These are phyloP conservation scores for Aspergillus persii DNA, from an alignment of 2,329 filamentous ascomycete genomes.

Conservation along the genomic window DNA sequence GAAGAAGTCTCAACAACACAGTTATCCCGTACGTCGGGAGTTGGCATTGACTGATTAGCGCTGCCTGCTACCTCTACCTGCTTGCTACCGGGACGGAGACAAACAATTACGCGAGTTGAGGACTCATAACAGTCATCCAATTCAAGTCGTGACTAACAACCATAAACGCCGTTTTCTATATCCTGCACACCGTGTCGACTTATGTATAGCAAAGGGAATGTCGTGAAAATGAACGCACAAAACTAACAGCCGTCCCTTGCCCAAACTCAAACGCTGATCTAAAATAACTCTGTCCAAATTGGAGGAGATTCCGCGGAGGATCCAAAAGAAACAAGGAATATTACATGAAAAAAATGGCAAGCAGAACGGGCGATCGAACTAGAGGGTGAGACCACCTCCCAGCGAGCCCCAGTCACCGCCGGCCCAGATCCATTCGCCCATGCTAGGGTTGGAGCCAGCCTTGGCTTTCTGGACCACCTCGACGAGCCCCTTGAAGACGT, in stretches of 20 bases:
- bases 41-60: not conserved
- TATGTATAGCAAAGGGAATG: slow-evolving; percentile 4
- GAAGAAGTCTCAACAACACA: too few species aligned
- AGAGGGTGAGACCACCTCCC: slow-evolving; percentile 39
- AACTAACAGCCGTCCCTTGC: not conserved
- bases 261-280: slow-evolving; percentile 5
- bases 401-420: slow-evolving; percentile 43
- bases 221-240: slow-evolving; percentile 1
- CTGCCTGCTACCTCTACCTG: not conserved
- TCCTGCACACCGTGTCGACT: not conserved
- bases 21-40: not conserved
- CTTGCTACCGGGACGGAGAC: not conserved
- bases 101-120: not conserved
- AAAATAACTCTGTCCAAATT: not conserved
- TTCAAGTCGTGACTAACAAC: slow-evolving; percentile 6
- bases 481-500: slow-evolving; percentile 39
- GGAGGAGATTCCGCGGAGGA: not conserved
- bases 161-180: slow-evolving; percentile 7
- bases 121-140: slow-evolving; percentile 2
- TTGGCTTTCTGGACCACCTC: slow-evolving; percentile 38
- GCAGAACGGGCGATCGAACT: slow-evolving; percentile 7
- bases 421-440: slow-evolving; percentile 46
- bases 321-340: not conserved
- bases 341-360: not conserved
- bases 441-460: slow-evolving; percentile 35